Percentiles rank a stretch among this genome's conserved stretches.
phyloP scores from a whole-genome alignment of 164 flowering plant species.

The Liquidambar formosana region DNA sequence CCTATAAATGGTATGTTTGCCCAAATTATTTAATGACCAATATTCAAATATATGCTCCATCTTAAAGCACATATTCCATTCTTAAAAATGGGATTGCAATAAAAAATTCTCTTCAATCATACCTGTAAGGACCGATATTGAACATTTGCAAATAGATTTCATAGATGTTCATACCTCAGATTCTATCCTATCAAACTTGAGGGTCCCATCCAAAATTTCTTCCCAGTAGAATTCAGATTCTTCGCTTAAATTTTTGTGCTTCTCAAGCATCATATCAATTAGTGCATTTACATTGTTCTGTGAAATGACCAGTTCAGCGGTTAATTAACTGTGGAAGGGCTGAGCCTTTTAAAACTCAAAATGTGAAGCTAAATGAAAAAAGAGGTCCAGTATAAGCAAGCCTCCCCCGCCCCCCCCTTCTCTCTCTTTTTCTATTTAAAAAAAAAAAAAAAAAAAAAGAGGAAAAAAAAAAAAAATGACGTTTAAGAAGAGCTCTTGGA shows the following conservation, averaged over 20 bases:
- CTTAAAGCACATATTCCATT: too few relatives aligned
- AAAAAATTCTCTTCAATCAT: not conserved
- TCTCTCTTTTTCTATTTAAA: too few relatives aligned
- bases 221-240: conserved; percentile 80
- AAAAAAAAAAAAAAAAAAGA: too few relatives aligned
- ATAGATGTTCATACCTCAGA: conserved; percentile 62
- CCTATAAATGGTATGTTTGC: too few relatives aligned
- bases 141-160: not conserved
- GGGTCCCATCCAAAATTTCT: conserved; percentile 80
- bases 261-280: conserved; percentile 95
- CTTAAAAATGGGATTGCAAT: too few relatives aligned
- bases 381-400: too few relatives aligned
- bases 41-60: too few relatives aligned
- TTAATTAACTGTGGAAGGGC: conserved; percentile 1
- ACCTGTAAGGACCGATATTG: not conserved
- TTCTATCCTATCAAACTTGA: conserved; percentile 83
- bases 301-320: conserved; percentile 3
- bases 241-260: conserved; percentile 84
- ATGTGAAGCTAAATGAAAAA: not conserved
- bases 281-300: conserved; percentile 88
- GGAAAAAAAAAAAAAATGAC: too few relatives aligned
- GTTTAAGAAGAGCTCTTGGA: too few relatives aligned
- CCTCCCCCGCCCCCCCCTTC: too few relatives aligned
- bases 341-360: not conserved
- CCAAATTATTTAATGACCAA: too few relatives aligned